These are phyloP conservation scores for Backusella tarrabulga DNA, from an alignment of 192 early-diverging fungal genomes.

Conservation along the genomic window DNA sequence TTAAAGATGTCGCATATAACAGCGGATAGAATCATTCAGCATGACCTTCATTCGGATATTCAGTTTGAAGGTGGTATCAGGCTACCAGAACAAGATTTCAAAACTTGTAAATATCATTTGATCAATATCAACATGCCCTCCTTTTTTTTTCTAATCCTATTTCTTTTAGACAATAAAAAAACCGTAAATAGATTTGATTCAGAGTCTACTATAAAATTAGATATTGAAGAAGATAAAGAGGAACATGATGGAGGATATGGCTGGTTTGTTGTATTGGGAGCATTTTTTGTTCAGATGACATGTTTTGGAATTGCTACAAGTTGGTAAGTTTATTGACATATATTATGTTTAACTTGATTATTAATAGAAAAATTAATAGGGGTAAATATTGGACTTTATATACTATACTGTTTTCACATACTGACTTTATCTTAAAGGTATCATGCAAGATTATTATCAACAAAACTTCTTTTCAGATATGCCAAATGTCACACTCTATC, in stretches of 20 bases:
- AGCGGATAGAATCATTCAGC: neutral
- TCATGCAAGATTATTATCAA: slow-evolving; percentile 35
- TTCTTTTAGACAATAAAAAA: neutral
- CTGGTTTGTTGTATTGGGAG: slow-evolving; percentile 38
- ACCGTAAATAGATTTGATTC: neutral
- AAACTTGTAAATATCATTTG: too few relatives aligned
- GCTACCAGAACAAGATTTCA: neutral
- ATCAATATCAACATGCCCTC: too few relatives aligned
- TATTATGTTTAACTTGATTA: neutral
- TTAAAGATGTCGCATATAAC: neutral
- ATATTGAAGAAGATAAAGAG: neutral
- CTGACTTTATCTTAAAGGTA: slow-evolving; percentile 13
- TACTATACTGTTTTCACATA: neutral
- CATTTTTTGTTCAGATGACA: slow-evolving; percentile 33
- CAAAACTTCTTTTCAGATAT: slow-evolving; percentile 16
- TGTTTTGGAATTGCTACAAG: neutral
- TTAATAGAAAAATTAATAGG: neutral
- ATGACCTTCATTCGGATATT: neutral
- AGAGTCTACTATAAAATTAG: neutral
- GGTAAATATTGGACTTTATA: neutral
- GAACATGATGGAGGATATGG: slow-evolving; percentile 38
- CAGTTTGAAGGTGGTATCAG: neutral
- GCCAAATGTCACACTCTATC: slow-evolving; percentile 12
- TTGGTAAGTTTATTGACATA: neutral
- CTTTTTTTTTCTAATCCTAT: neutral